Evolutionary conservation across 495 filamentous ascomycete species (phyloP).

Genomic region (Hypoxylon cercidicola): DNA sequence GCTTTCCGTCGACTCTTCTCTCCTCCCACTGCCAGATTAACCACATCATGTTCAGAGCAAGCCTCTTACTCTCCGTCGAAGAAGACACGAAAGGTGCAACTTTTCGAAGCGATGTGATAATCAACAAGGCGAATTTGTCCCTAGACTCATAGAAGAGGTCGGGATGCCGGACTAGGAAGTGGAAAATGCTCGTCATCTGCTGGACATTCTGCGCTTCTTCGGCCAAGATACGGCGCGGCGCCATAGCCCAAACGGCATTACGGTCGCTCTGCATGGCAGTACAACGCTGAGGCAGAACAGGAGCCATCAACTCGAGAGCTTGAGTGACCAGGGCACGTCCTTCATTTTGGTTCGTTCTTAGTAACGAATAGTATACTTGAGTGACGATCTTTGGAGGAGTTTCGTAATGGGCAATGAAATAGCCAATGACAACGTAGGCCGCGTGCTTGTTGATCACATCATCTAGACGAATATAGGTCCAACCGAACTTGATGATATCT

Average conservation of each 20-base stretch:
- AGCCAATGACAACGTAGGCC: constrained; percentile 95
- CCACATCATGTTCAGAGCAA: constrained; percentile 88
- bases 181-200: constrained; percentile 96
- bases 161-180: constrained; percentile 92
- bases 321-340: constrained; percentile 92
- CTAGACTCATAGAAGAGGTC: constrained; percentile 95
- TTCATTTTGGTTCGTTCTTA: constrained; percentile 95
- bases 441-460: constrained; percentile 99
- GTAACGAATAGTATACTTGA: constrained; percentile 89
- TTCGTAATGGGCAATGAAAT: constrained; percentile 97
- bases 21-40: constrained; percentile 95
- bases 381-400: constrained; percentile 95
- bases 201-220: constrained; percentile 98
- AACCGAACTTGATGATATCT: constrained; percentile 98
- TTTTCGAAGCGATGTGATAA: constrained; percentile 88
- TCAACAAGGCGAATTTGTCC: constrained; percentile 87
- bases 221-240: constrained; percentile 87
- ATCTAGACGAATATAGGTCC: constrained; percentile 97
- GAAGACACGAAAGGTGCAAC: constrained; percentile 85
- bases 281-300: constrained; percentile 85
- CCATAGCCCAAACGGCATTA: constrained; percentile 81
- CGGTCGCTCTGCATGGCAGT: constrained; percentile 51
- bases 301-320: constrained; percentile 91
- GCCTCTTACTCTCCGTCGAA: constrained; percentile 91
- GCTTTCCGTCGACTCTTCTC: constrained; percentile 70